phyloP scores from a whole-genome alignment of 129 eudicot species.

The Sambucus nigra region DNA sequence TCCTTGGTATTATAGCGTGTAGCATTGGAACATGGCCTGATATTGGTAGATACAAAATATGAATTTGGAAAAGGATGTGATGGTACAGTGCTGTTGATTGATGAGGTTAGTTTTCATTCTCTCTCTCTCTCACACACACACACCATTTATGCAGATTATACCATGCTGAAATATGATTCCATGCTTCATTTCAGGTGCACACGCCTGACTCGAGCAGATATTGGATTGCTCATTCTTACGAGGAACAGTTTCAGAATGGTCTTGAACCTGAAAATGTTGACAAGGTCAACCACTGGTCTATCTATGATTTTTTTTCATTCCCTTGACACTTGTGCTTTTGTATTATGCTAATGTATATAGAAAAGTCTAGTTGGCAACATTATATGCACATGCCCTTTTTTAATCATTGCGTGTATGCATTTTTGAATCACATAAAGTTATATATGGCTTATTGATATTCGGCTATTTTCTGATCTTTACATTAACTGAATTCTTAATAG shows the following conservation, averaged over 20 bases:
- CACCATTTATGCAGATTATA: not conserved
- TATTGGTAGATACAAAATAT: slow-evolving; percentile 90
- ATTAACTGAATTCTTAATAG: slow-evolving; percentile 22
- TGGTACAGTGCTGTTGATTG: slow-evolving; percentile 70
- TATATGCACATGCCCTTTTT: too few relatives aligned
- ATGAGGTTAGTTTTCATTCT: slow-evolving; percentile 50
- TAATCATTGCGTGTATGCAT: too few relatives aligned
- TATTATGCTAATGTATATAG: too few relatives aligned
- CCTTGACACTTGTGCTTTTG: not conserved
- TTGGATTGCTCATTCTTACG: slow-evolving; percentile 84
- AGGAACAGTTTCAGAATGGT: slow-evolving; percentile 59
- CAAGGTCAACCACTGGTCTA: slow-evolving; percentile 40
- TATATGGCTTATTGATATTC: not conserved
- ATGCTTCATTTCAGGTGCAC: slow-evolving; percentile 47
- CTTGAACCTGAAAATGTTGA: slow-evolving; percentile 97
- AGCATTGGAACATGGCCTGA: slow-evolving; percentile 72
- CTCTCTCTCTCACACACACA: not conserved
- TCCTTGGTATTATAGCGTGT: slow-evolving; percentile 40
- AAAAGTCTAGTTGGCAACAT: too few relatives aligned
- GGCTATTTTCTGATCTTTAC: not conserved
- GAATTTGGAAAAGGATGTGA: slow-evolving; percentile 90
- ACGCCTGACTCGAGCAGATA: slow-evolving; percentile 99
- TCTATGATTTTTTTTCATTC: not conserved
- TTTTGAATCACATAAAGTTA: too few relatives aligned
- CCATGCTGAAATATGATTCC: slow-evolving; percentile 1